A percentile compares a stretch with the other conserved stretches of the same genome.
phyloP scores from a whole-genome alignment of 177 flowering plant species.

The Vitis hybrid region DNA sequence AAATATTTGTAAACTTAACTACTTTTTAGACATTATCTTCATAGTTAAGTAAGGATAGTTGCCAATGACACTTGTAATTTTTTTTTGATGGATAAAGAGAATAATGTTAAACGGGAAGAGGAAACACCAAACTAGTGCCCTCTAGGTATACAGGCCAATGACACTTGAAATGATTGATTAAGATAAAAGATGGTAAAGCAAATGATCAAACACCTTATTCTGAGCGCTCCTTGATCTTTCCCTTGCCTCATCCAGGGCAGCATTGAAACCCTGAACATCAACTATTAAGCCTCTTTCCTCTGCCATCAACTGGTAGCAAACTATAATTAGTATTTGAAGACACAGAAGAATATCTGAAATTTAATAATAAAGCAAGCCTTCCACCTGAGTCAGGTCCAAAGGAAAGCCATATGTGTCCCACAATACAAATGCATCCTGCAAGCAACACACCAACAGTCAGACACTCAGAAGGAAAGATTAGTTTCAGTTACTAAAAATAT shows the following conservation, averaged over 20 bases:
- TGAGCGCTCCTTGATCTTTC: conserved; percentile 87
- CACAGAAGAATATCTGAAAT: background rate
- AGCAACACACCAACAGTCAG: background rate
- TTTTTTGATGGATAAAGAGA: no score
- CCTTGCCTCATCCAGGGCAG: conserved; percentile 87
- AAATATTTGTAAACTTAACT: no score
- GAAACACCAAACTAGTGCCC: no score
- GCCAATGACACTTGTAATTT: no score
- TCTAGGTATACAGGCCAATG: no score
- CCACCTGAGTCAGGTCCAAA: conserved; percentile 93
- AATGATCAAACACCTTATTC: conserved; percentile 51
- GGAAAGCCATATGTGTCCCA: conserved; percentile 99
- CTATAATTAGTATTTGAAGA: background rate
- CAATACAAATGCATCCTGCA: conserved; percentile 96
- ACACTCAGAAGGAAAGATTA: no score
- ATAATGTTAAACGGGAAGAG: no score
- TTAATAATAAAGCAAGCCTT: background rate
- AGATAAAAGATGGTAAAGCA: conserved; percentile 1
- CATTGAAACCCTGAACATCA: conserved; percentile 73
- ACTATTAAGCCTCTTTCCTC: conserved; percentile 85
- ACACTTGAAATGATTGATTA: no score
- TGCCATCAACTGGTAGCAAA: conserved; percentile 78
- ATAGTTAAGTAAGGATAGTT: no score
- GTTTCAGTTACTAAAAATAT: no score
- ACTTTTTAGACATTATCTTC: no score